Conservation (phyloP, 176 grass and related monocot species). For the Triticum timopheevii region DNA sequence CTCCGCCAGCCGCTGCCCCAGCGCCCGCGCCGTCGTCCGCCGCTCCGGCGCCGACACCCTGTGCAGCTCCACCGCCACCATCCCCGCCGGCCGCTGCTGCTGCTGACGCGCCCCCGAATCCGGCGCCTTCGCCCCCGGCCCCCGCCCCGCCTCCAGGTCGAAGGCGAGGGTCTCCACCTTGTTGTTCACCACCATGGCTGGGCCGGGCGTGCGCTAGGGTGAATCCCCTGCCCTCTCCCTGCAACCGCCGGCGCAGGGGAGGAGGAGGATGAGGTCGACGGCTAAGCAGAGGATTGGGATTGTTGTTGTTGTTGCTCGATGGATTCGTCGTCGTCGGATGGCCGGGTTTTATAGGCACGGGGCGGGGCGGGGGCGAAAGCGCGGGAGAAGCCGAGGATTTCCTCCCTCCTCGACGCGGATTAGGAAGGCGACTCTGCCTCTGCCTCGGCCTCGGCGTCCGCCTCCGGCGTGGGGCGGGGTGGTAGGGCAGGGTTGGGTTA, state of each 20-base stretch:
- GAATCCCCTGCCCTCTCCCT: not conserved
- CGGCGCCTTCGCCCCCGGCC: not conserved
- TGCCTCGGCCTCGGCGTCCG: not conserved
- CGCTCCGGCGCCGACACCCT: conserved; percentile 74
- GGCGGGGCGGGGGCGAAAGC: not conserved
- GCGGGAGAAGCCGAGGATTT: not conserved
- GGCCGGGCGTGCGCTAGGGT: not conserved
- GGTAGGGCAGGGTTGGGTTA: not conserved
- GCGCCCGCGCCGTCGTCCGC: conserved; percentile 39
- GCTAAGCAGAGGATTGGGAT: not conserved
- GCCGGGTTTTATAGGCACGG: not conserved
- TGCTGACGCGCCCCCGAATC: not conserved
- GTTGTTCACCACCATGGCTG: conserved; percentile 49
- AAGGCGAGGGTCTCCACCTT: conserved; percentile 70
- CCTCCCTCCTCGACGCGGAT: not conserved
- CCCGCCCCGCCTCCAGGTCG: conserved; percentile 38
- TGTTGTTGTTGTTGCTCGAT: not conserved
- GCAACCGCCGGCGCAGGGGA: conserved; percentile 22
- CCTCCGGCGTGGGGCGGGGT: not conserved
- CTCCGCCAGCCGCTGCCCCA: conserved; percentile 62
- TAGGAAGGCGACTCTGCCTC: not conserved
- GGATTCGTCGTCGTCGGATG: not conserved
- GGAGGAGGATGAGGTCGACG: not conserved
- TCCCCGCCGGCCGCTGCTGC: not conserved
- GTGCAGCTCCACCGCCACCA: conserved; percentile 45